Base-by-base conservation (phyloP, 805 yeast genomes). In the Phaffomyces opuntiae region DNA sequence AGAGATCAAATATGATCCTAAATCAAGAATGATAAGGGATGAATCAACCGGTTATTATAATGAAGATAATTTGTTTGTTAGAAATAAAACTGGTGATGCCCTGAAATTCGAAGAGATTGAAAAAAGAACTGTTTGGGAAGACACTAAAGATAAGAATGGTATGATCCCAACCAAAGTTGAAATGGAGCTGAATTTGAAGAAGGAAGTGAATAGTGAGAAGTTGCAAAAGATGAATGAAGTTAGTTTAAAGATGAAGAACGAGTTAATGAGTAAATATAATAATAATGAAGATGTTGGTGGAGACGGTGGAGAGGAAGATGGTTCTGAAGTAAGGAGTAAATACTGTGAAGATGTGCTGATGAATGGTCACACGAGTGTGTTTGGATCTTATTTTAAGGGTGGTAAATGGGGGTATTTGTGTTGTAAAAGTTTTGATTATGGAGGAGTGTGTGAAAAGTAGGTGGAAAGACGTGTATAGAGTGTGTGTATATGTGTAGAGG, bases 61-160 rank as follows among this genome's bases (percentile, higher is more conserved):
- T 50, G 65, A 74, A 54, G 53, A 68, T 47, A 50, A 69, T 17
- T 65, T 74, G 59, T 83, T 75, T 63, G 82, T 75, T 19, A 68
- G 80, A 32, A 73, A 74, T 51, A 56, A 71, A 39, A 70, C 73
- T 3, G 83, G 81, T 7, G 85, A 81, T 49, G 85, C 83, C 9
- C 61, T 65, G 17, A 76, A 76, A 40, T 54, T 75, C 57, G 48
- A 37, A 4, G 75, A 73, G 42, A 54, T 75, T 57, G 44, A 44
- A 13, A 76, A 73, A 53, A 60, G 62, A 51, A 72, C 75, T 51
- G 81, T 81, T 0, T 74, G 80, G 70, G 72, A 67, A 12, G 62
- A 59, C 5, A 59, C 68, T 8, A 67, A 60, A 25, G 51, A 56
- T 25, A 36, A 24, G 12, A 21, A 5, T 5, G 31, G 31, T 5